Conservation (phyloP, 2,329 filamentous ascomycete genomes). For the Apiospora saccharicola region DNA sequence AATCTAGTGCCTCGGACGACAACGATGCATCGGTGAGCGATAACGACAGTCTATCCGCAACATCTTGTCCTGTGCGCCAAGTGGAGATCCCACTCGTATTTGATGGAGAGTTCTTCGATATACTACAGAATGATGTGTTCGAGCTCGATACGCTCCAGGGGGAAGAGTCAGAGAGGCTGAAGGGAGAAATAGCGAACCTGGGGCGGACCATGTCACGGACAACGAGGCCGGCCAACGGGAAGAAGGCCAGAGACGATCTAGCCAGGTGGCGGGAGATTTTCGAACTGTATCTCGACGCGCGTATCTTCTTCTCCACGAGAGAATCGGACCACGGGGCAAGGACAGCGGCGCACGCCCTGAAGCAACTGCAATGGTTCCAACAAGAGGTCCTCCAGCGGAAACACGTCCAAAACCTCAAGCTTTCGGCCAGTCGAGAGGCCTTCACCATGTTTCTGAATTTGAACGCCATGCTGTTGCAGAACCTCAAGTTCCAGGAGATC, state of each 20-base stretch:
- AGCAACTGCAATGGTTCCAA: constrained; percentile 76
- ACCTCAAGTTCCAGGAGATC: constrained; percentile 84
- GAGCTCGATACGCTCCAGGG: constrained; percentile 73
- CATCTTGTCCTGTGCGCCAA: constrained; percentile 37
- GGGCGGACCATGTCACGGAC: constrained; percentile 70
- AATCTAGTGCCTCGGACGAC: constrained; percentile 2
- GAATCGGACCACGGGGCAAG: constrained; percentile 75
- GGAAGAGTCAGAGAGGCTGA: constrained; percentile 70
- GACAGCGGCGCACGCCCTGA: constrained; percentile 69
- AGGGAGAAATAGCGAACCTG: constrained; percentile 67
- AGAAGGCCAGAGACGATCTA: constrained; percentile 69
- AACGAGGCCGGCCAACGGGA: constrained; percentile 68
- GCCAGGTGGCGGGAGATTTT: constrained; percentile 83
- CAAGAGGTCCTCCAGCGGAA: constrained; percentile 67
- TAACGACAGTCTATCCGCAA: neutral
- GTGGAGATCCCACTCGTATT: constrained; percentile 81
- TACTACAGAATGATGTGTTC: constrained; percentile 75
- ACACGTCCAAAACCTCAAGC: constrained; percentile 68
- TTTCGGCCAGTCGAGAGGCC: constrained; percentile 69
- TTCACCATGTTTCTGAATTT: constrained; percentile 74
- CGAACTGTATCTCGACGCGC: constrained; percentile 79
- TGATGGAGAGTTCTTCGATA: constrained; percentile 81
- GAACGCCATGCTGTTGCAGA: constrained; percentile 79
- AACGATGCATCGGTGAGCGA: neutral
- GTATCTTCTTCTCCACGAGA: constrained; percentile 82